These are phyloP conservation scores for Onygenales sp. DNA, from an alignment of 2,329 filamentous ascomycete species.

Conservation along the genomic window DNA sequence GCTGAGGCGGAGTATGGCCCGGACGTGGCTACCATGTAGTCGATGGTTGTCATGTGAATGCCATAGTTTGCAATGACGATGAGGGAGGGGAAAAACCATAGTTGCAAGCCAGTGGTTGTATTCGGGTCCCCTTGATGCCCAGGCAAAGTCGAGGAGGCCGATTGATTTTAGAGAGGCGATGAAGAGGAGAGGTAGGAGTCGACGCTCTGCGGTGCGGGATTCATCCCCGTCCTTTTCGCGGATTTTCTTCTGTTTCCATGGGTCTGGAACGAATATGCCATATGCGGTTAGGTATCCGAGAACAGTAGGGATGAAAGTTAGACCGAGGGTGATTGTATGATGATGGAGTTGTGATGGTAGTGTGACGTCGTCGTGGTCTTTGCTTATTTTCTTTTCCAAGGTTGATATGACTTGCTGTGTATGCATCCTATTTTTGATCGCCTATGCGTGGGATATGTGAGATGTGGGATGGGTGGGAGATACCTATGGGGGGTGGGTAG, in stretches of 20 bases:
- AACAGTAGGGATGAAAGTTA: constrained; percentile 41
- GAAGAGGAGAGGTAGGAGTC: constrained; percentile 56
- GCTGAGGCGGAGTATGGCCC: constrained; percentile 54
- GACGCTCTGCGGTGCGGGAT: constrained; percentile 51
- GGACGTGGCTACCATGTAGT: constrained; percentile 58
- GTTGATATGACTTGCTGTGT: not conserved
- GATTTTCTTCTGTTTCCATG: constrained; percentile 31
- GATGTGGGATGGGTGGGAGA: too few species aligned
- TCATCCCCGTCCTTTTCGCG: constrained; percentile 36
- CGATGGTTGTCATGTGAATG: constrained; percentile 55
- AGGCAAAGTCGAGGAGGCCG: constrained; percentile 52
- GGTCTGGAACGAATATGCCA: constrained; percentile 42
- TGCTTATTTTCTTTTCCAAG: not conserved
- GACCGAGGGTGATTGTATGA: constrained; percentile 30
- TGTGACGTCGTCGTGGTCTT: not conserved
- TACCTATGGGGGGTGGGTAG: too few species aligned
- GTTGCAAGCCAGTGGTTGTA: constrained; percentile 49
- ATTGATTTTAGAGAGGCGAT: constrained; percentile 50
- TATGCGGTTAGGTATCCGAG: constrained; percentile 49
- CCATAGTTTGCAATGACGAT: constrained; percentile 51
- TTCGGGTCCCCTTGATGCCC: constrained; percentile 45
- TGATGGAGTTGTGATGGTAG: not conserved
- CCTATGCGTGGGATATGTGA: too few species aligned
- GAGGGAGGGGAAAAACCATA: constrained; percentile 48
- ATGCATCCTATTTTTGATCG: too few species aligned